phyloP scores from a whole-genome alignment of 106 monocot species.

The Triglochin maritima region DNA sequence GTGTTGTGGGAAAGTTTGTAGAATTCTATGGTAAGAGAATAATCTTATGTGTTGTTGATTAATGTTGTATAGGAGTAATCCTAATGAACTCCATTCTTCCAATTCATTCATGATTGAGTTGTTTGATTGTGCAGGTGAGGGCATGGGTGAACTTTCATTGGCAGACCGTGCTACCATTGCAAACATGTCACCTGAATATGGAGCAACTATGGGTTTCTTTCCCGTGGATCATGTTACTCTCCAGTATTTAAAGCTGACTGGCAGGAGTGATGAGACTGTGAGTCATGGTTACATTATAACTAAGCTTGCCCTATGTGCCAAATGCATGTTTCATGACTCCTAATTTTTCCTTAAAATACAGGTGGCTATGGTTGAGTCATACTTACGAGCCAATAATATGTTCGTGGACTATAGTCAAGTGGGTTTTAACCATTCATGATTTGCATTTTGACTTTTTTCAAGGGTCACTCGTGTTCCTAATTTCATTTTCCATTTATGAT shows the following conservation, averaged over 20 bases:
- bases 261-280: constrained; percentile 92
- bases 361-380: constrained; percentile 89
- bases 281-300: constrained; percentile 8
- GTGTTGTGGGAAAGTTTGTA: constrained; percentile 91
- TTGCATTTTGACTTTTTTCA: neutral
- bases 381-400: constrained; percentile 86
- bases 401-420: constrained; percentile 93
- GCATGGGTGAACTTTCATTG: constrained; percentile 69
- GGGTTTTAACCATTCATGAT: neutral
- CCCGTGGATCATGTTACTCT: constrained; percentile 90
- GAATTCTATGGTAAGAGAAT: constrained; percentile 70
- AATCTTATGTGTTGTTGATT: neutral
- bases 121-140: constrained; percentile 41
- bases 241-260: constrained; percentile 83
- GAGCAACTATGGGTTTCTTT: constrained; percentile 98
- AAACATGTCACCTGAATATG: constrained; percentile 98
- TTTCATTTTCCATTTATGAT: neutral
- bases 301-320: too few relatives aligned
- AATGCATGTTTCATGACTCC: too few relatives aligned
- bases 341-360: constrained; percentile 7
- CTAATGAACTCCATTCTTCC: too few relatives aligned
- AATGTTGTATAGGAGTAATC: neutral
- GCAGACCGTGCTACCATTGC: constrained; percentile 97
- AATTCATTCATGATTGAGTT: too few relatives aligned
- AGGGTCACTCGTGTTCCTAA: neutral